Evolutionary conservation across 768 basidiomycete genomes (phyloP), one percentile per base, ranked within the genome.

Genomic region (Pleurotus djamor): DNA sequence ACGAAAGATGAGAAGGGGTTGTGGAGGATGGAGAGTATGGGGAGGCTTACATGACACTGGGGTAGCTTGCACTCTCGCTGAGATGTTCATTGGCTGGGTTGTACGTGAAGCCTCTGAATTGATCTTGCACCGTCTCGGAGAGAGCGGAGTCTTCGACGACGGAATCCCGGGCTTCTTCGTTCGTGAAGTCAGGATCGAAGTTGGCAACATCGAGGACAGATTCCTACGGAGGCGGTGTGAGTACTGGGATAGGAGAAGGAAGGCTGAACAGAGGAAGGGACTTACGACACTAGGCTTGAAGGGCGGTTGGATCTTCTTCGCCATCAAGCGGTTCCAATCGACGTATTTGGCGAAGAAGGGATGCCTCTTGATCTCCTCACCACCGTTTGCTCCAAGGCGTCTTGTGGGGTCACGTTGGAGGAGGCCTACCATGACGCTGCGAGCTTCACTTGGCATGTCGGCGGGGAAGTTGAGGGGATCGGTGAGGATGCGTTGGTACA

Each of bases 161-260:
- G 1, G 94, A 96, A 73, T 99, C 96, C 66, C 93, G 87, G 2
- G 96, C 91, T 59, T 92, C 89, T 71, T 99, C 96, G 61, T 89
- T 92, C 33, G 96, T 98, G 70, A 99, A 99, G 72, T 98, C 96
- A 28, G 94, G 84, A 72, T 98, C 97, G 75, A 99, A 98, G 79
- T 98, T 94, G 59, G 89, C 93, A 17, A 96, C 94, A 70, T 97
- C 96, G 48, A 97, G 84, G 1, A 95, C 95, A 57, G 89, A 91
- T 78, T 96, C 94, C 88, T 89, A 45, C 51, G 59, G 58, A 34
- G 10, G 66, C 34, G 48, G 47, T 4, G 37, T 59, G 32, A 63
- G 16, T 13, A 45, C 35, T 21, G 17, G 36, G n/a, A 38, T 45
- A 52, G 48, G 37, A 45, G n/a, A 28, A 34, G 36, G 33, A 21